Evolutionary conservation across 23 red algal genomes (phyloP).

Genomic region (Gracilaria domingensis): DNA sequence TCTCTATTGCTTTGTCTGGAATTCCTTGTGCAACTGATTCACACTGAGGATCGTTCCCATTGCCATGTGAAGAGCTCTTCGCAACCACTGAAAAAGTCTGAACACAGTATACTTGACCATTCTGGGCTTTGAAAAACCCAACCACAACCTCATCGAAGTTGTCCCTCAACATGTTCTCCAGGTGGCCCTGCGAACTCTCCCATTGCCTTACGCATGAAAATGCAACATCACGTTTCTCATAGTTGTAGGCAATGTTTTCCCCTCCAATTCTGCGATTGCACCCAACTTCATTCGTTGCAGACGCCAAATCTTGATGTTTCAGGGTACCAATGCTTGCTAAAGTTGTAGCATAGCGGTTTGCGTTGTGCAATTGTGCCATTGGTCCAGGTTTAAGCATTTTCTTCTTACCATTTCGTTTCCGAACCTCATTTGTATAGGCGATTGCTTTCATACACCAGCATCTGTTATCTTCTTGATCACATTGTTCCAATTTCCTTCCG

Average conservation of each 20-base stretch:
- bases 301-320: conserved; percentile 33
- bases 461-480: background rate
- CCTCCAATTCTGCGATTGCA: conserved; percentile 41
- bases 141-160: conserved; percentile 47
- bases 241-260: conserved; percentile 66
- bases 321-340: conserved; percentile 23
- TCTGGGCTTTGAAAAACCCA: conserved; percentile 33
- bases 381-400: conserved; percentile 40
- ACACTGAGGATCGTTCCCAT: background rate
- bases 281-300: conserved; percentile 25
- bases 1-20: background rate
- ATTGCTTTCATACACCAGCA: conserved; percentile 64
- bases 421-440: conserved; percentile 37
- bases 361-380: conserved; percentile 43
- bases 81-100: conserved; percentile 40
- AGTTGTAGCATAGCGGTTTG: conserved; percentile 28
- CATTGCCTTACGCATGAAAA: conserved; percentile 54
- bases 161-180: conserved; percentile 30
- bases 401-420: conserved; percentile 1
- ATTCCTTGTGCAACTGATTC: background rate
- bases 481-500: background rate
- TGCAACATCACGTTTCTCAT: conserved; percentile 29
- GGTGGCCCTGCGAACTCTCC: conserved; percentile 12
- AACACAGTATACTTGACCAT: conserved; percentile 50
- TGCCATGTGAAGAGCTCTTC: background rate